These are phyloP conservation scores for Melocanna baccifera DNA, from an alignment of 176 grass and related monocot species.

Conservation along the genomic window DNA sequence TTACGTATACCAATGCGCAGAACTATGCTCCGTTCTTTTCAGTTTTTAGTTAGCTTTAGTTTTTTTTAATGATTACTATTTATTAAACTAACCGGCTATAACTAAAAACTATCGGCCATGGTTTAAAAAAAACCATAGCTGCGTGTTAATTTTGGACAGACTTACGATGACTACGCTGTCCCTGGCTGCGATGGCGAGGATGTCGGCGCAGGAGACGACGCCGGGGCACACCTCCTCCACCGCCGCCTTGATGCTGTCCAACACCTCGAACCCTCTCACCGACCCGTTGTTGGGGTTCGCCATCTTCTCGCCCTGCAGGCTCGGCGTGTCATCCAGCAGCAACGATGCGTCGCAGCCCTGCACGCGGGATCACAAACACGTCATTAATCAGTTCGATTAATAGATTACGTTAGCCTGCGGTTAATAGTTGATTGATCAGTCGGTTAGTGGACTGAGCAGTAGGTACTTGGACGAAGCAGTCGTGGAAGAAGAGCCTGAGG, in stretches of 20 bases:
- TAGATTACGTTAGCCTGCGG: neutral
- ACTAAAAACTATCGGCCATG: no score
- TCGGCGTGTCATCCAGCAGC: conserved; percentile 63
- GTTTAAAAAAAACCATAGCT: no score
- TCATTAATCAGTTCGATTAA: no score
- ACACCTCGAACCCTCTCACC: conserved; percentile 66
- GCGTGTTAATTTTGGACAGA: no score
- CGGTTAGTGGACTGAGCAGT: neutral
- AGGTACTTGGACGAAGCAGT: conserved; percentile 67
- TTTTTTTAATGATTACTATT: no score
- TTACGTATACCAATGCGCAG: no score
- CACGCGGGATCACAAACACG: neutral
- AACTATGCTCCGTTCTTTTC: rapidly evolving
- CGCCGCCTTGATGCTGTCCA: conserved; percentile 67
- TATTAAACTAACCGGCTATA: no score
- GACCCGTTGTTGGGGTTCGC: conserved; percentile 59
- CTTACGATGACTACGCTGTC: conserved; percentile 56
- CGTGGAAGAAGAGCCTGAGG: conserved; percentile 86
- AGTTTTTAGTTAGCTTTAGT: no score
- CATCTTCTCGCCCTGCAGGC: conserved; percentile 63
- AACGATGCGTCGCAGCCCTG: conserved; percentile 87
- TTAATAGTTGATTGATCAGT: neutral
- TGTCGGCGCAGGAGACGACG: conserved; percentile 92
- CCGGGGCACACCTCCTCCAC: conserved; percentile 61
- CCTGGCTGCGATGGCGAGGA: conserved; percentile 60